Base-by-base conservation (phyloP, 2,329 filamentous ascomycete species). In the Truncatella angustata region DNA sequence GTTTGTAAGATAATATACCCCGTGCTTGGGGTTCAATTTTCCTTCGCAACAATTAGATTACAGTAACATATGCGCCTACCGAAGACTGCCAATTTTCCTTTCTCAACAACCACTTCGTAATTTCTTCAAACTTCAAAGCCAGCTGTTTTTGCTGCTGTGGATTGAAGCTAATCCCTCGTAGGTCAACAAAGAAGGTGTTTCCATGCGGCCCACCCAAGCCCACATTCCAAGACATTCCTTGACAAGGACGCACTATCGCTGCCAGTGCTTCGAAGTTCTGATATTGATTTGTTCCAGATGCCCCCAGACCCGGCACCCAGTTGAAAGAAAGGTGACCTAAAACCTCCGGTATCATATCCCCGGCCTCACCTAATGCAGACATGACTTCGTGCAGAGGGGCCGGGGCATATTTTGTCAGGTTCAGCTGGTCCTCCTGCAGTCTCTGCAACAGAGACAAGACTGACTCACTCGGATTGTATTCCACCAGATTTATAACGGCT, bases 221-320 rank as follows among this genome's bases (percentile, higher is more conserved):
- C 24, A 26, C 36, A 24, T 50, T 50, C 18, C n/a, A 36, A 4
- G 24, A 40, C 18, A 50, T 7, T 9, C 47, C 47, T 16, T 40
- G 36, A 4, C 47, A 36, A 3, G 21, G 18, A n/a, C 36, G 1
- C 10, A 50, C 50, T 14, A 58, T 44, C 21, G 52, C 43, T 9
- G 12, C 49, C 21, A 58, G 28, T 6, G 51, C 36, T 44, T 51
- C 37, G 30, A 55, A 44, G 34, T 54, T 48, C 18, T 51, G 43
- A 4, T 55, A 18, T 18, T 51, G 52, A 23, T 58, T 53, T 21
- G 50, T 54, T n/a, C 54, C 56, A 3, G 20, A 39, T 3, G 50
- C 35, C 4, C 54, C 54, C 21, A 58, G 35, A 1, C 57, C 57
- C 1, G 57, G 57, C 14, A 54, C 52, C 57, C 57, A 59, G 36